Percentiles rank a stretch among this genome's conserved stretches.
These are phyloP conservation scores for Hymenoscyphus salicellus DNA, from an alignment of 2,329 filamentous ascomycete species.

Conservation along the genomic window DNA sequence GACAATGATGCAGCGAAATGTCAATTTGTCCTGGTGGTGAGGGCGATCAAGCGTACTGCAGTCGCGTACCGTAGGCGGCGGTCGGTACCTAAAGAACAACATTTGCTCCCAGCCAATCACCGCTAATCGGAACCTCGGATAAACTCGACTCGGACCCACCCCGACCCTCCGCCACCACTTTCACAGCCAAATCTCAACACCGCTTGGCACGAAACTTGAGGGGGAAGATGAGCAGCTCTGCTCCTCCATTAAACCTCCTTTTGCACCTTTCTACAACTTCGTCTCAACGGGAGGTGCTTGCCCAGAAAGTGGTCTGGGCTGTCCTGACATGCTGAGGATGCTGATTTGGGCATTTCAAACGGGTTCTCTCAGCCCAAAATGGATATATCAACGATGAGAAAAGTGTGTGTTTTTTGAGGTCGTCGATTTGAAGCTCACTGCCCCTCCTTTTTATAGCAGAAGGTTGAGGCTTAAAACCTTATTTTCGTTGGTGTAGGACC, in stretches of 20 bases:
- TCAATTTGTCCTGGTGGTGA: neutral
- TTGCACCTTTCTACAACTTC: constrained; percentile 5
- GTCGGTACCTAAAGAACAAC: neutral
- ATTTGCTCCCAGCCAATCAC: neutral
- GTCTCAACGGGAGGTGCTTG: neutral
- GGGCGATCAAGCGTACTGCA: neutral
- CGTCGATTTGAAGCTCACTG: constrained; percentile 5
- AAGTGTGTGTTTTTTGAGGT: constrained; percentile 13
- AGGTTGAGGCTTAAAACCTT: constrained; percentile 29
- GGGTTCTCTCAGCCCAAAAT: neutral
- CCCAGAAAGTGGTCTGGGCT: neutral
- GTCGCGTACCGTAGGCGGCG: neutral
- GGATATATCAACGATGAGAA: constrained; percentile 1
- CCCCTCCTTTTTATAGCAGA: constrained; percentile 13
- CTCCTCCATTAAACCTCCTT: neutral
- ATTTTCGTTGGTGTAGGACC: constrained; percentile 8
- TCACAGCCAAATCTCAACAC: neutral
- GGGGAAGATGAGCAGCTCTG: neutral
- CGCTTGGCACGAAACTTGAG: neutral
- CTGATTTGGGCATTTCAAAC: constrained; percentile 2
- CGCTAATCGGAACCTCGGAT: neutral
- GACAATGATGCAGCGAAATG: neutral
- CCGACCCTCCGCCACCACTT: neutral
- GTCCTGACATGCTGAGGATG: neutral
- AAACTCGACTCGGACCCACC: neutral